phyloP scores from a whole-genome alignment of 164 flowering plant genomes.

The Macadamia integrifolia region DNA sequence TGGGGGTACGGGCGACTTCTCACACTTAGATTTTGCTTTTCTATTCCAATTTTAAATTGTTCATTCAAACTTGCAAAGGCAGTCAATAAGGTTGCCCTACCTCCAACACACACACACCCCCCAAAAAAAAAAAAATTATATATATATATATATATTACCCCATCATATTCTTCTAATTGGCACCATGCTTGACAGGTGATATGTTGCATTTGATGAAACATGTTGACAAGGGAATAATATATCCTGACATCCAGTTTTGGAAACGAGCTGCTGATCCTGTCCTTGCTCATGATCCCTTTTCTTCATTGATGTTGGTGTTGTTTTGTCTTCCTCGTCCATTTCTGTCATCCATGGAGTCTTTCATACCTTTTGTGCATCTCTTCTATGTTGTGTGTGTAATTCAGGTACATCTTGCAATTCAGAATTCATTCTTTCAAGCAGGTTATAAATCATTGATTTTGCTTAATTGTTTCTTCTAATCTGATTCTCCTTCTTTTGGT shows the following conservation, averaged over 20 bases:
- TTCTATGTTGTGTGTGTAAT: constrained; percentile 63
- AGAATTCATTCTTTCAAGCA: background rate
- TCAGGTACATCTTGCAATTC: constrained; percentile 46
- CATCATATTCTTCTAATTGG: background rate
- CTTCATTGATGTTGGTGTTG: constrained; percentile 90
- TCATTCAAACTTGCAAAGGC: too few relatives aligned
- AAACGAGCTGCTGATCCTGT: constrained; percentile 75
- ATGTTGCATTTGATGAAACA: constrained; percentile 34
- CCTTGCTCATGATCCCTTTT: constrained; percentile 80
- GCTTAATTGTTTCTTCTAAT: background rate
- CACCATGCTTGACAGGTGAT: constrained; percentile 38
- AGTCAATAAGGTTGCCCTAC: too few relatives aligned
- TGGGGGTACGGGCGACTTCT: too few relatives aligned
- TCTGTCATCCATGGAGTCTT: constrained; percentile 51
- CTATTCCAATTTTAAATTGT: too few relatives aligned
- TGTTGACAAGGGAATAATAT: constrained; percentile 33
- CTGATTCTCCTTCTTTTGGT: background rate
- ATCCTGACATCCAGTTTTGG: constrained; percentile 69
- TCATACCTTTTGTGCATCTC: constrained; percentile 67
- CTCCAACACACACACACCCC: too few relatives aligned
- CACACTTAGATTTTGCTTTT: too few relatives aligned
- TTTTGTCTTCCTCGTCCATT: constrained; percentile 81
- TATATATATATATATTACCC: too few relatives aligned
- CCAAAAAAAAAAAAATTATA: too few relatives aligned
- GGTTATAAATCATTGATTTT: background rate